These are phyloP conservation scores for Diddensiella transvaalensis DNA, from an alignment of 805 yeast species.

Conservation along the genomic window DNA sequence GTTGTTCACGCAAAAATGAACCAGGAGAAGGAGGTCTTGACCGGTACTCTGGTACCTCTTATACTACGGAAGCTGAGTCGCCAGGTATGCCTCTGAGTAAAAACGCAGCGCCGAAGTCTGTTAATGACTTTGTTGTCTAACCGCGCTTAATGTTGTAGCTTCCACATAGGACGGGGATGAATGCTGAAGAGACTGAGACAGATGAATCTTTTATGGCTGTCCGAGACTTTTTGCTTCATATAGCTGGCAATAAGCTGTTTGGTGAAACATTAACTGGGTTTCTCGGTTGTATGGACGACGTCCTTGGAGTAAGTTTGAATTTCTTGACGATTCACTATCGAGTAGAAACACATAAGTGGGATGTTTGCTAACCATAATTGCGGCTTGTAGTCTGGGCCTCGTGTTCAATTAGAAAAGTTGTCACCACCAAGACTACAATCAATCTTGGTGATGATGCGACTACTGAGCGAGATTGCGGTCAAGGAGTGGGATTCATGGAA, in stretches of 20 bases:
- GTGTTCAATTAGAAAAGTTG: slow-evolving; percentile 6
- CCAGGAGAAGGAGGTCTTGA: background rate
- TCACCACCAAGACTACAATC: slow-evolving; percentile 11
- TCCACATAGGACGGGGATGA: slow-evolving; percentile 17
- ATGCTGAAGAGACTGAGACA: slow-evolving; percentile 16
- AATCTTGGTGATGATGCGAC: slow-evolving; percentile 14
- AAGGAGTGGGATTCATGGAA: slow-evolving; percentile 19
- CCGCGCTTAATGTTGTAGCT: slow-evolving; percentile 5
- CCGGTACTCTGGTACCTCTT: slow-evolving; percentile 7
- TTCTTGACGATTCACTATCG: no score
- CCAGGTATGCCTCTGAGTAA: slow-evolving; percentile 3
- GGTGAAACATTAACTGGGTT: slow-evolving; percentile 18
- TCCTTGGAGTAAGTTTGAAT: slow-evolving; percentile 14
- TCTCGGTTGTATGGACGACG: slow-evolving; percentile 9
- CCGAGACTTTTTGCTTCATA: slow-evolving; percentile 13
- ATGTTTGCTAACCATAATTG: no score
- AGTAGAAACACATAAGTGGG: no score
- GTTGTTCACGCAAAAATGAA: no score
- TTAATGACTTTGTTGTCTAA: background rate
- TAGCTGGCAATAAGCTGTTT: slow-evolving; percentile 19
- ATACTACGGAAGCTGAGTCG: slow-evolving; percentile 3
- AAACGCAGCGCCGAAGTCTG: no score
- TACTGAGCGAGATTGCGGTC: slow-evolving; percentile 15
- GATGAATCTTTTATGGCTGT: slow-evolving; percentile 14
- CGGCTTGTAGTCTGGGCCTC: slow-evolving; percentile 7